A percentile compares a stretch with the other conserved stretches of the same genome.
phyloP scores from a whole-genome alignment of 495 filamentous ascomycete species.

The Physcia stellaris region DNA sequence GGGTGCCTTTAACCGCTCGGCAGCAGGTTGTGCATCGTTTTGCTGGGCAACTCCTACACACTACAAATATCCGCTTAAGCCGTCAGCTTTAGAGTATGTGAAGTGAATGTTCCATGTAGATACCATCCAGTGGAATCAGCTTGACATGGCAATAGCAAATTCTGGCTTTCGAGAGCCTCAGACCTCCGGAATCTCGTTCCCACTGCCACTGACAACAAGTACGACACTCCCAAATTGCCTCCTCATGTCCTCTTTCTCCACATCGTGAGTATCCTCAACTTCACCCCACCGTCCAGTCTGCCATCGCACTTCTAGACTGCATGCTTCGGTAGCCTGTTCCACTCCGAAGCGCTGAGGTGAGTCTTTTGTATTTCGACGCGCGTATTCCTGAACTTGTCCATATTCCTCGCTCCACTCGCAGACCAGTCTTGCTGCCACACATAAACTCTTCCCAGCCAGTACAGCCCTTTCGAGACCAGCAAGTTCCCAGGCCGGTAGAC shows the following conservation, averaged over 20 bases:
- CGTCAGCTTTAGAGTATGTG: no score
- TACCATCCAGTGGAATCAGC: no score
- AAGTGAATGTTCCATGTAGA: no score
- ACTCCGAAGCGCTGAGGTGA: slow-evolving; percentile 36
- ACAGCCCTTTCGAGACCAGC: slow-evolving; percentile 74
- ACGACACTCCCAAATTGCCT: slow-evolving; percentile 81
- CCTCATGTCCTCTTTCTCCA: slow-evolving; percentile 79
- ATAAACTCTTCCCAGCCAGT: slow-evolving; percentile 72
- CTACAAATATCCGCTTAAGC: no score
- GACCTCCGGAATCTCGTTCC: no score
- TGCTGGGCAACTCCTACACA: no score
- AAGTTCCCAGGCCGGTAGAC: slow-evolving; percentile 60
- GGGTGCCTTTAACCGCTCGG: no score
- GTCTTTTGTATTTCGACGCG: slow-evolving; percentile 17
- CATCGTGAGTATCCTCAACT: slow-evolving; percentile 97
- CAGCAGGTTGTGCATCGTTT: no score
- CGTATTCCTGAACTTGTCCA: slow-evolving; percentile 16
- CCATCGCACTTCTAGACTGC: slow-evolving; percentile 76
- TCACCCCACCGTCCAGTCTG: slow-evolving; percentile 88
- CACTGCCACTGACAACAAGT: slow-evolving; percentile 60
- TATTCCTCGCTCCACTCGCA: slow-evolving; percentile 81
- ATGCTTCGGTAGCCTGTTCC: slow-evolving; percentile 57
- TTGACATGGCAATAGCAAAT: no score
- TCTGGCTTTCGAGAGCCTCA: no score
- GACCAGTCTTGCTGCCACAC: slow-evolving; percentile 62